Evolutionary conservation across 129 eudicot species (phyloP).

Genomic region (Lactuca saligna): DNA sequence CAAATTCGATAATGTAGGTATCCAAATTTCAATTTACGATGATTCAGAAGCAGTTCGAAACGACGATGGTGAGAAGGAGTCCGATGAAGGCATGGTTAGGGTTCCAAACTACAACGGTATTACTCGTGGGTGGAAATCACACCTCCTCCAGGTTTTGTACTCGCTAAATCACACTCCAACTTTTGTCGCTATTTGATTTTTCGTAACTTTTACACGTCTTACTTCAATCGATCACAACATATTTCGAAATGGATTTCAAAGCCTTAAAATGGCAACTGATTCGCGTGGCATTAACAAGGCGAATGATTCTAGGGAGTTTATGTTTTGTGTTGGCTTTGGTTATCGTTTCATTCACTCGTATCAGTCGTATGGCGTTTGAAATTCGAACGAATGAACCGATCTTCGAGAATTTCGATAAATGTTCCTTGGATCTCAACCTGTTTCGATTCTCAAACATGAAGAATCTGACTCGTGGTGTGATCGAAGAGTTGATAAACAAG

Average conservation of each 20-base stretch:
- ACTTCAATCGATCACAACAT: background rate
- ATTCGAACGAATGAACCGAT: constrained; percentile 39
- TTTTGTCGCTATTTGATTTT: background rate
- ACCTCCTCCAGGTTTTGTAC: constrained; percentile 90
- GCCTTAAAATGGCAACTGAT: constrained; percentile 56
- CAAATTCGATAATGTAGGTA: constrained; percentile 22
- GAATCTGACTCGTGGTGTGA: constrained; percentile 28
- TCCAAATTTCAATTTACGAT: background rate
- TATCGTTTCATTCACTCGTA: constrained; percentile 43
- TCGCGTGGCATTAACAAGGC: constrained; percentile 55
- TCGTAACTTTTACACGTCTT: constrained; percentile 6
- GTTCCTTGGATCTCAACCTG: constrained; percentile 40
- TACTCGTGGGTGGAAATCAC: constrained; percentile 97
- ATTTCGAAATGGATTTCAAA: constrained; percentile 40
- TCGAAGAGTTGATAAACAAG: constrained; percentile 56
- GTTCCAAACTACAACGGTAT: constrained; percentile 57
- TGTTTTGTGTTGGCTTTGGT: constrained; percentile 47
- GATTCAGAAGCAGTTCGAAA: constrained; percentile 33
- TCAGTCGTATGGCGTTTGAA: constrained; percentile 46
- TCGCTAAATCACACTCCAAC: constrained; percentile 45
- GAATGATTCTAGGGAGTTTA: constrained; percentile 46
- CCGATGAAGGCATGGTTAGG: constrained; percentile 71
- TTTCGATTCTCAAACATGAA: constrained; percentile 19
- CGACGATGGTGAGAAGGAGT: constrained; percentile 43
- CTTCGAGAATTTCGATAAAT: constrained; percentile 31